These are phyloP conservation scores for Antrodiella citrinella DNA, from an alignment of 768 basidiomycete species.

Conservation along the genomic window DNA sequence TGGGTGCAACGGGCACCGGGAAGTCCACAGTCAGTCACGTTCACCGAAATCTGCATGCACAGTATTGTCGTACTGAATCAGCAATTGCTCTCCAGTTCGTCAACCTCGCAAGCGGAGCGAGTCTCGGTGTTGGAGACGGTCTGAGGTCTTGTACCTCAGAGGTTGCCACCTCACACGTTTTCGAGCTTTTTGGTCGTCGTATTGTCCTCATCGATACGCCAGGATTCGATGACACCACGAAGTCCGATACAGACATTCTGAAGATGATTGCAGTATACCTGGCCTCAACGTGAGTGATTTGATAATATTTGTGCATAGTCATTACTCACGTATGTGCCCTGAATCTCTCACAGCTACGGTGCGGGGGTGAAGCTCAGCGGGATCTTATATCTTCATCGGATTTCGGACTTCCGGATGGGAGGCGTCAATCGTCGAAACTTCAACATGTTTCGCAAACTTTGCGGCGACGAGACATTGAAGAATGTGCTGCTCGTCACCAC, in stretches of 20 bases:
- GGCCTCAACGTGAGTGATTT: constrained; percentile 5
- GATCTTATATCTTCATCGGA: constrained; percentile 15
- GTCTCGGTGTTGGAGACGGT: constrained; percentile 36
- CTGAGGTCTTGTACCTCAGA: constrained; percentile 43
- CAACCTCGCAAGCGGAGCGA: constrained; percentile 43
- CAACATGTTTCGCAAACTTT: constrained; percentile 42
- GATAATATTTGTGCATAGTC: background rate
- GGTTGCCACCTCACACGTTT: constrained; percentile 35
- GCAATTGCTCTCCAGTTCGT: constrained; percentile 39
- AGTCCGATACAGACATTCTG: constrained; percentile 10
- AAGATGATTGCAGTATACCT: constrained; percentile 10
- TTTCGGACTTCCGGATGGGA: constrained; percentile 13
- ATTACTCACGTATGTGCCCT: background rate
- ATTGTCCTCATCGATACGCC: constrained; percentile 50
- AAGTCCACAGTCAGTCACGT: constrained; percentile 17
- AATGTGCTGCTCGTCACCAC: constrained; percentile 48
- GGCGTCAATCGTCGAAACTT: constrained; percentile 30
- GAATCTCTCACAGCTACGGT: constrained; percentile 10
- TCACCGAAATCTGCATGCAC: too few relatives aligned
- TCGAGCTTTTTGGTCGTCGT: constrained; percentile 32
- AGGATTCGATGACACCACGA: constrained; percentile 47
- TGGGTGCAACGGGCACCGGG: constrained; percentile 17
- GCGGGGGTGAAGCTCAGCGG: constrained; percentile 12
- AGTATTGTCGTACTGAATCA: too few relatives aligned
- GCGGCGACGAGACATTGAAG: constrained; percentile 39